Evolutionary conservation across 768 basidiomycete species (phyloP), one percentile per base, ranked within the genome.

Genomic region (Tulasnella sp.): DNA sequence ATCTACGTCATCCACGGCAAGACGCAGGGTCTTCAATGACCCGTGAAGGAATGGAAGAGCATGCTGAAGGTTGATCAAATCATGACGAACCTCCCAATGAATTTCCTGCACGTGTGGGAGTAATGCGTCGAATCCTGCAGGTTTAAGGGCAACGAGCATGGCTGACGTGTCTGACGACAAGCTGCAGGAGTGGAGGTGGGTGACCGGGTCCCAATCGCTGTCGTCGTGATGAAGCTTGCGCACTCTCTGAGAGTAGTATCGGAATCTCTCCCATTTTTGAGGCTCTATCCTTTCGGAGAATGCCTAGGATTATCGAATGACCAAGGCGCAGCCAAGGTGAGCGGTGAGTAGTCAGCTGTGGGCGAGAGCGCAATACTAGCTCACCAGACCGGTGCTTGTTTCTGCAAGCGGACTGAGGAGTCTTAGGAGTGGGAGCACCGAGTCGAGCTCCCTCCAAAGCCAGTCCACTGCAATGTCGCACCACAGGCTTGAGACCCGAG

Each of bases 361-460:
- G 3, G 54, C 20, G 54, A 58, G n/a, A n/a, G n/a, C 54, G 42
- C 6, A 42, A 4, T 42, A 50, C 14, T 28, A 64, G 42, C n/a
- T 64, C 60, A 64, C 60, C 60, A 64, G n/a, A 64, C 60, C 60
- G 14, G 22, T 34, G 11, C 24, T 28, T 28, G 60, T 64, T 11
- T 74, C 44, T 11, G 9, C 73, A 3, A 77, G 54, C 34, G 72
- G 78, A 6, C 40, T 28, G 16, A 79, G 72, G 20, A 79, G 69
- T 37, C 48, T 58, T 37, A 79, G n/a, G 16, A 79, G 54, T 20
- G 78, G 78, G 40, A 44, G 78, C 18, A 79, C 28, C 8, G 41
- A 41, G 6, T 37, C 31, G 18, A 79, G 11, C 9, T 79, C 78
- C 18, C 42, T n/a, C 78, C 78, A 79, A 42, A 79, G 24, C 69